Evolutionary conservation across 306 rosid genomes (phyloP).

Genomic region (Pueraria montana): DNA sequence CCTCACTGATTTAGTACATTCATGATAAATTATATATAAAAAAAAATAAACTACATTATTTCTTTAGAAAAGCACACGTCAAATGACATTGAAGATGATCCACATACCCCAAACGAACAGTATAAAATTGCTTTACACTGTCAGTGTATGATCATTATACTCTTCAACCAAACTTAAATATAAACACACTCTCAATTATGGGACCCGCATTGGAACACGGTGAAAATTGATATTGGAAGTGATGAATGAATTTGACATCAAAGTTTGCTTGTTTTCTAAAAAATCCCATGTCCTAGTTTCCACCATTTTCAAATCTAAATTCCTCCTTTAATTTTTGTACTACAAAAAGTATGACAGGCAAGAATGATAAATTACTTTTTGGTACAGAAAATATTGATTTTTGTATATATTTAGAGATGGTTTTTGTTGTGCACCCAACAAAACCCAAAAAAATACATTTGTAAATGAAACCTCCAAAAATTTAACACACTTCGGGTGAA

Average conservation of each 20-base stretch:
- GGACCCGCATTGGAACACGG: not conserved
- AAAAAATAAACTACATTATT: no score
- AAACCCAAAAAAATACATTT: not conserved
- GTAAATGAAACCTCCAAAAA: not conserved
- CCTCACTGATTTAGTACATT: no score
- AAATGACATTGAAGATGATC: no score
- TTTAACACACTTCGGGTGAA: not conserved
- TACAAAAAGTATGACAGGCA: conserved; percentile 42
- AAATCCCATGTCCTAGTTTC: not conserved
- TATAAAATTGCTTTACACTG: no score
- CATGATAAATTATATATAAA: no score
- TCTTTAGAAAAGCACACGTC: no score
- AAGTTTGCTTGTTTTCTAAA: conserved; percentile 35
- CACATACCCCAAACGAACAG: no score
- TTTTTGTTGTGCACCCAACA: conserved; percentile 22
- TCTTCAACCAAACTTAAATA: no score
- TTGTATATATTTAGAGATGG: not conserved
- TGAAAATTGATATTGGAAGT: not conserved
- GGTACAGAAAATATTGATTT: conserved; percentile 48
- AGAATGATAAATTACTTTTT: conserved; percentile 34
- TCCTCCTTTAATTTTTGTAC: conserved; percentile 31
- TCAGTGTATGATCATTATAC: no score
- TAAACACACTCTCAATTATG: not conserved
- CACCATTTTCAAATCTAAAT: conserved; percentile 18
- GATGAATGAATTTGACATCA: conserved; percentile 3